A percentile compares a stretch with the other conserved stretches of the same genome.
Conservation (phyloP, 495 filamentous ascomycete genomes). For the Letharia lupina region DNA sequence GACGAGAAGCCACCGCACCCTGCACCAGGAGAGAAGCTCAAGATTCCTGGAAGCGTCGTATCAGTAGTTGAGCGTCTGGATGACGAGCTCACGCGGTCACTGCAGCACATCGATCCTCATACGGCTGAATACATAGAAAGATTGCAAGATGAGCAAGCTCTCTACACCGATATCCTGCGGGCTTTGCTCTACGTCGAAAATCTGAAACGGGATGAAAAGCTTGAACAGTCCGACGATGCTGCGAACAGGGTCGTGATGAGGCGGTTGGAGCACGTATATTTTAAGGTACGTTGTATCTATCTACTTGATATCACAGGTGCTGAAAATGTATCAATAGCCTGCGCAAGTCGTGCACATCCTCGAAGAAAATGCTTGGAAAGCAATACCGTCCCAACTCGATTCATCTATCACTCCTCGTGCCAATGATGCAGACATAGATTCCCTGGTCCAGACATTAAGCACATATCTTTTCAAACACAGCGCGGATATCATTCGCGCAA, state of each 20-base stretch:
- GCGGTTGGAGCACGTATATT: constrained; percentile 93
- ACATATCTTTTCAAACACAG: constrained; percentile 90
- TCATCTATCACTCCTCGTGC: constrained; percentile 71
- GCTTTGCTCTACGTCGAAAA: constrained; percentile 79
- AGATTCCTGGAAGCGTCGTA: constrained; percentile 86
- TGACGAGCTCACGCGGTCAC: constrained; percentile 90
- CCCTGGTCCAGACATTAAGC: constrained; percentile 79
- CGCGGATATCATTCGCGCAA: constrained; percentile 89
- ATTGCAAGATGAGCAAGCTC: constrained; percentile 77
- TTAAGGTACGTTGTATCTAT: constrained; percentile 57
- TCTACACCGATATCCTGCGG: constrained; percentile 87
- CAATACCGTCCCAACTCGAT: constrained; percentile 60
- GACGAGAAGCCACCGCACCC: constrained; percentile 83
- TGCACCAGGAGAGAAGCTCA: constrained; percentile 62
- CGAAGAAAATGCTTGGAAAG: constrained; percentile 87
- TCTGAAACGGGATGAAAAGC: constrained; percentile 58
- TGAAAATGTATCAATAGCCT: constrained; percentile 46
- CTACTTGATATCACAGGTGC: constrained; percentile 5
- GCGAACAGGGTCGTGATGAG: constrained; percentile 88
- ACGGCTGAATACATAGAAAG: constrained; percentile 98
- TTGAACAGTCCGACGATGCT: constrained; percentile 69
- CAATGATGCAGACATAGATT: constrained; percentile 51
- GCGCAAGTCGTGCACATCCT: constrained; percentile 85
- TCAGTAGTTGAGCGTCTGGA: constrained; percentile 94
- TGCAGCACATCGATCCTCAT: constrained; percentile 96